These are phyloP conservation scores for Saccharomycopsis sp. DNA, from an alignment of 805 yeast species.

Conservation along the genomic window DNA sequence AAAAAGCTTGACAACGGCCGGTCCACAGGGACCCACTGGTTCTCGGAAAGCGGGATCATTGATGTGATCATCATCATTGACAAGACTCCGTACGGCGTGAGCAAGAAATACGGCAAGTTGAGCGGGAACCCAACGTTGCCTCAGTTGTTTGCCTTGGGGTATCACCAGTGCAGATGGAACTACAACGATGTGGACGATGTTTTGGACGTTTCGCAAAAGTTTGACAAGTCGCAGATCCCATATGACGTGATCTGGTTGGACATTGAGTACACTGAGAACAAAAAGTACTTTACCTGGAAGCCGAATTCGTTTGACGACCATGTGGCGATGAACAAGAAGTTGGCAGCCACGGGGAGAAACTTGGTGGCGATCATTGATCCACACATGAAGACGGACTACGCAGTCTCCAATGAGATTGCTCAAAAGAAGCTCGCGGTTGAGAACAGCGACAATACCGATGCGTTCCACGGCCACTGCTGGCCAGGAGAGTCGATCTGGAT, in stretches of 20 bases:
- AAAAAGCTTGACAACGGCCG: slow-evolving; percentile 25
- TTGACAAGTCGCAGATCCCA: slow-evolving; percentile 72
- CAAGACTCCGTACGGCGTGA: slow-evolving; percentile 45
- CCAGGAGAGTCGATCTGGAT: slow-evolving; percentile 96
- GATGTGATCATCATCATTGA: slow-evolving; percentile 68
- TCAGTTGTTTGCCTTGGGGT: slow-evolving; percentile 69
- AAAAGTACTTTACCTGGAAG: slow-evolving; percentile 91
- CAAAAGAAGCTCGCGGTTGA: slow-evolving; percentile 38
- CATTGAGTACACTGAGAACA: slow-evolving; percentile 79
- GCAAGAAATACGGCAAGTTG: slow-evolving; percentile 51
- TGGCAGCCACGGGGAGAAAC: slow-evolving; percentile 69
- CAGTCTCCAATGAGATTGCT: slow-evolving; percentile 46
- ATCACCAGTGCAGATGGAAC: slow-evolving; percentile 98
- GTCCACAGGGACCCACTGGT: slow-evolving; percentile 69
- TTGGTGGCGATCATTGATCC: slow-evolving; percentile 87
- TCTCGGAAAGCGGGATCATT: slow-evolving; percentile 79
- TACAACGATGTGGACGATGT: slow-evolving; percentile 86
- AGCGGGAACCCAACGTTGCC: slow-evolving; percentile 76
- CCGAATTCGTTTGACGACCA: slow-evolving; percentile 66
- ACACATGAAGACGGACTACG: slow-evolving; percentile 68
- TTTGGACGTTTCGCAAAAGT: slow-evolving; percentile 52
- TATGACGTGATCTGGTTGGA: slow-evolving; percentile 93
- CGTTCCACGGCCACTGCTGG: slow-evolving; percentile 89
- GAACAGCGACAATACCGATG: slow-evolving; percentile 33
- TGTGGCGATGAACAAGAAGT: slow-evolving; percentile 48